Conservation (phyloP, 495 filamentous ascomycete species). For the Beverwykella pulmonaria region DNA sequence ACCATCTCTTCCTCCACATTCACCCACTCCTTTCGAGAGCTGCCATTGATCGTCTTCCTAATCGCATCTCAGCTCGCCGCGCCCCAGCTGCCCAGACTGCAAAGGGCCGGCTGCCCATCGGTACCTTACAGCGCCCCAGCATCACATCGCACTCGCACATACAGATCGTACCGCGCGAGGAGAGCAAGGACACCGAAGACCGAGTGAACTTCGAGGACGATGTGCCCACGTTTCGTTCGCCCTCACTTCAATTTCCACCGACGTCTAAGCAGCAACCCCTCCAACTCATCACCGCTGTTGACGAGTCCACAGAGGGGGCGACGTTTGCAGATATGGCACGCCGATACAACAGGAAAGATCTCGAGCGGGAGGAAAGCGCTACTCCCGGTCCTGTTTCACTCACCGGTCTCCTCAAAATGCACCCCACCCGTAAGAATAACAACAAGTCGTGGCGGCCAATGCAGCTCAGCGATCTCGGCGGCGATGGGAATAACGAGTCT, state of each 20-base stretch:
- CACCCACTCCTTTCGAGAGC: not conserved
- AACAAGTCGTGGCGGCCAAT: constrained; percentile 35
- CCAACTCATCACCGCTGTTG: not conserved
- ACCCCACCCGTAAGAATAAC: constrained; percentile 22
- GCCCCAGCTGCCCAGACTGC: constrained; percentile 25
- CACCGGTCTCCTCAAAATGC: constrained; percentile 17
- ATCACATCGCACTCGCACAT: constrained; percentile 30
- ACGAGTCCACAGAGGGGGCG: not conserved
- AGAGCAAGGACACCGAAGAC: not conserved
- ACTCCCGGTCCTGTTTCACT: constrained; percentile 31
- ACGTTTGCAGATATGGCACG: constrained; percentile 39
- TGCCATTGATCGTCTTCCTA: not conserved
- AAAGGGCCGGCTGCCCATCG: constrained; percentile 23
- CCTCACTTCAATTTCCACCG: constrained; percentile 19
- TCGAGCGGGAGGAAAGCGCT: constrained; percentile 7
- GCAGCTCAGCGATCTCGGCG: constrained; percentile 29
- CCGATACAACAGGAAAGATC: constrained; percentile 11
- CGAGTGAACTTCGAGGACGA: constrained; percentile 8
- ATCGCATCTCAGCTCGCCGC: constrained; percentile 26
- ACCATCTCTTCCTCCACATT: not conserved
- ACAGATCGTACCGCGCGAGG: constrained; percentile 25
- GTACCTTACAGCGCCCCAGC: constrained; percentile 12
- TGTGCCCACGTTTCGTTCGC: constrained; percentile 26
- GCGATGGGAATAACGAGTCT: constrained; percentile 10
- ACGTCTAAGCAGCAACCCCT: not conserved